Evolutionary conservation across 108 stramenopile genomes (phyloP), one percentile per base, ranked within the genome.

Genomic region (Hondaea fermentalgiana): DNA sequence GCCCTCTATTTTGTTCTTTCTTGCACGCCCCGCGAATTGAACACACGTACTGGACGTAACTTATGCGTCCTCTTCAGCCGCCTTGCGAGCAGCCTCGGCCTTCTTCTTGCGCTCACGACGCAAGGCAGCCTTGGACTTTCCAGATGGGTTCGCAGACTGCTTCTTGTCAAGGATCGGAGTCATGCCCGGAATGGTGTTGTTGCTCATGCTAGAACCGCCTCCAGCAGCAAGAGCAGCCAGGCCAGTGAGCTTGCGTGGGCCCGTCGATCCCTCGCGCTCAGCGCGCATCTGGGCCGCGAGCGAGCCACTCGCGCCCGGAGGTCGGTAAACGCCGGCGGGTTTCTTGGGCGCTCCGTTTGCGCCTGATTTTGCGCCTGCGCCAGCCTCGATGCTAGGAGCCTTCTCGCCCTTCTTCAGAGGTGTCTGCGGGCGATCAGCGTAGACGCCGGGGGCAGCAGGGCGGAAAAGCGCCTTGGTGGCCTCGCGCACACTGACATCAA

Each of bases 351-450:
- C 35, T 35, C 35, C 35, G 35, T 35, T 35, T 35, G 83, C 60
- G 29, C 59, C 19, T n/a, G 69, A 58, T 57, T 58, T 91, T 1
- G 89, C 45, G 71, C 91, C 35, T 2, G 91, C 93, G 35, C 90
- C 91, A n/a, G 93, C 55, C 90, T 88, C 60, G 49, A 43, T 43
- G 64, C 64, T 45, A 0, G n/a, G 44, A 0, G 17, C 47, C 59
- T 19, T 71, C 71, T 60, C 55, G 43, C 87, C 87, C 87, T 88
- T 88, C 87, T 44, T 71, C 12, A 71, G 71, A 10, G 96, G 96
- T 90, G 93, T 95, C 91, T 96, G 95, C 44, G 96, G 96, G 71
- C 96, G 95, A 93, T 97, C 96, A 5, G 96, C 95, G 90, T 96
- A 97, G 95, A 95, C 60, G 95, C 93, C 88, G 95, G 89, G 60